These are phyloP conservation scores for Arabis hirsuta DNA, from an alignment of 345 rosid species.

Conservation along the genomic window DNA sequence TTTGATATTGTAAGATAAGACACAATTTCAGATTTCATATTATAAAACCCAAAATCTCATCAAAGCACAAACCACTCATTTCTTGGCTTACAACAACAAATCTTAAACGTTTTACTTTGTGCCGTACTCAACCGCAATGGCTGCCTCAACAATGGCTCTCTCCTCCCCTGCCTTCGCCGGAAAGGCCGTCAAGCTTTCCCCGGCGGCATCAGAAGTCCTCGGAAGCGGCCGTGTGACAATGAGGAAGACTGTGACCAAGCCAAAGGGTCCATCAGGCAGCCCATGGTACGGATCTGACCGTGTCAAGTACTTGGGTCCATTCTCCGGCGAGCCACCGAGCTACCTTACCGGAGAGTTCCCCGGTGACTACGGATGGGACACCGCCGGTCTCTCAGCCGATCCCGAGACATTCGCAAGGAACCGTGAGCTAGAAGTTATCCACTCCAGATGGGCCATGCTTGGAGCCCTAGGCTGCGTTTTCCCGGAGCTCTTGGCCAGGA, in stretches of 20 bases:
- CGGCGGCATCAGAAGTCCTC: constrained; percentile 48
- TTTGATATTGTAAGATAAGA: constrained; percentile 29
- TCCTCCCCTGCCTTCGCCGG: constrained; percentile 69
- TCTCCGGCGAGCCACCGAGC: constrained; percentile 60
- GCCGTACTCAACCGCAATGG: constrained; percentile 46
- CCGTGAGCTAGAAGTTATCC: constrained; percentile 57
- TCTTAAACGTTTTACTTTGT: constrained; percentile 22
- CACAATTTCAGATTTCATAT: not conserved
- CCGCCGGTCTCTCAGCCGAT: constrained; percentile 57
- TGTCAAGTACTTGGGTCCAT: constrained; percentile 77
- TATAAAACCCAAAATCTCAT: constrained; percentile 13
- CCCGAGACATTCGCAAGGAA: constrained; percentile 60
- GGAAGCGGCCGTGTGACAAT: constrained; percentile 62
- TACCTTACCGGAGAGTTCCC: constrained; percentile 75
- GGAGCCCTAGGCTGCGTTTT: constrained; percentile 58
- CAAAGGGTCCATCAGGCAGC: constrained; percentile 52
- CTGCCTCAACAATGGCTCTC: constrained; percentile 70
- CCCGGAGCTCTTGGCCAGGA: constrained; percentile 62
- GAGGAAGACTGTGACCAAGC: constrained; percentile 52
- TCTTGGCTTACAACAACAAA: constrained; percentile 29
- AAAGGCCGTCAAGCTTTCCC: constrained; percentile 55
- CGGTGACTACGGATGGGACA: constrained; percentile 68
- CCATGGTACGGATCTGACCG: constrained; percentile 81
- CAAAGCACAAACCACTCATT: constrained; percentile 29
- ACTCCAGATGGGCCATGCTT: constrained; percentile 56